A percentile compares a stretch with the other conserved stretches of the same genome.
These are phyloP conservation scores for Clonostachys solani DNA, from an alignment of 2,329 filamentous ascomycete species.

Conservation along the genomic window DNA sequence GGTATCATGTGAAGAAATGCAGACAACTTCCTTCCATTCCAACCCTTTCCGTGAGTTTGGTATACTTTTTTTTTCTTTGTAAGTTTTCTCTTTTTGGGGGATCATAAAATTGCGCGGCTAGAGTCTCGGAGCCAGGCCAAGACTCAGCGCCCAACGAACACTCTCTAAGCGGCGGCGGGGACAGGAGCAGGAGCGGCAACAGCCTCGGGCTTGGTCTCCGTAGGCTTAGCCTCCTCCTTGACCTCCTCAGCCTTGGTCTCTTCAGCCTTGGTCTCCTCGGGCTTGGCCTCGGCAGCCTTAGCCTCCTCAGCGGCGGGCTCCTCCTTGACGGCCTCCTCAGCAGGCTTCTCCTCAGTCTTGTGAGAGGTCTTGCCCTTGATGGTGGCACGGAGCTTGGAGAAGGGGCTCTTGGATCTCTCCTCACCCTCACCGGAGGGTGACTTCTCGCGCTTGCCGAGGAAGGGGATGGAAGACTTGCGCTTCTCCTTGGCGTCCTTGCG, in stretches of 20 bases:
- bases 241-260: conserved; percentile 21
- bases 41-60: conserved; percentile 28
- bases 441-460: conserved; percentile 77
- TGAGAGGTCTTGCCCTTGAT: conserved; percentile 42
- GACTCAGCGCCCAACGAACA: conserved; percentile 10
- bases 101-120: conserved; percentile 10
- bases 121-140: conserved; percentile 14
- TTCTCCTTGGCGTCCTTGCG: conserved; percentile 71
- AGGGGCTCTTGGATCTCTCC: conserved; percentile 49
- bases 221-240: conserved; percentile 17
- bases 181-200: conserved; percentile 39
- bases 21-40: conserved; percentile 43
- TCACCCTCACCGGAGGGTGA: conserved; percentile 55
- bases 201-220: conserved; percentile 33
- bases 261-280: conserved; percentile 34
- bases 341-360: conserved; percentile 37
- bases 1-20: conserved; percentile 48
- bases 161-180: conserved; percentile 46
- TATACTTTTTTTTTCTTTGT: conserved; percentile 16
- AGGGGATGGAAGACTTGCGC: conserved; percentile 74
- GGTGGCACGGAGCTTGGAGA: conserved; percentile 57
- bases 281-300: conserved; percentile 33
- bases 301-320: conserved; percentile 27
- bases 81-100: conserved; percentile 5
- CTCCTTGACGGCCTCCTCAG: conserved; percentile 21